These are phyloP conservation scores for Setaria viridis DNA, from an alignment of 202 grass and related monocot species.

Conservation along the genomic window DNA sequence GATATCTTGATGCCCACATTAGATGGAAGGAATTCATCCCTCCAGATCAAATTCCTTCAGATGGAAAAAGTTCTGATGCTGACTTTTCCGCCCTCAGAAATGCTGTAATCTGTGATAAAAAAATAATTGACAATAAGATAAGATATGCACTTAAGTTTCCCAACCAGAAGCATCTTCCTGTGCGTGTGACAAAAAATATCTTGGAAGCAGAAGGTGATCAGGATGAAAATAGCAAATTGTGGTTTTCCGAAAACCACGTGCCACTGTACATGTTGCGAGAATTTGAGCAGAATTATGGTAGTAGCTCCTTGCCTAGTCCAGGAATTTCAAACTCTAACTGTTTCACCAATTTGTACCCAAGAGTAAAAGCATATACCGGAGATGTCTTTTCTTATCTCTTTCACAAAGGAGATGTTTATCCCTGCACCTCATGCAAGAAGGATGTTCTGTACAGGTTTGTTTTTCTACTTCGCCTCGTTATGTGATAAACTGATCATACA, in stretches of 20 bases:
- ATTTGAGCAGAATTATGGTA: constrained; percentile 70
- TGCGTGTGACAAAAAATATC: constrained; percentile 88
- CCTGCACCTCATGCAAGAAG: constrained; percentile 85
- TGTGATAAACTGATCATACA: constrained; percentile 28
- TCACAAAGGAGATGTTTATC: constrained; percentile 69
- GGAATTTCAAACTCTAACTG: constrained; percentile 40
- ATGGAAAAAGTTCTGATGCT: constrained; percentile 70
- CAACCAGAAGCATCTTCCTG: constrained; percentile 94
- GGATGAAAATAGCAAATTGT: constrained; percentile 64
- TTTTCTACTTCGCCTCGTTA: constrained; percentile 35
- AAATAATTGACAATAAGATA: constrained; percentile 68
- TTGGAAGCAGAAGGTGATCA: constrained; percentile 74
- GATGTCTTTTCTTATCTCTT: constrained; percentile 85
- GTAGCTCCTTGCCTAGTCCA: constrained; percentile 47
- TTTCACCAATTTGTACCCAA: constrained; percentile 56
- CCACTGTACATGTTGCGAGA: constrained; percentile 84
- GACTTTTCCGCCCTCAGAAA: constrained; percentile 86
- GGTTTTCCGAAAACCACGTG: constrained; percentile 95
- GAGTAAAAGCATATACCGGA: constrained; percentile 47
- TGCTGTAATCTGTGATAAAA: constrained; percentile 87
- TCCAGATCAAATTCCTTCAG: constrained; percentile 78
- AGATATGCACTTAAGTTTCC: constrained; percentile 81
- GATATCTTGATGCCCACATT: constrained; percentile 92
- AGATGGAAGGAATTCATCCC: constrained; percentile 92
- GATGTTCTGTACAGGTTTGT: constrained; percentile 83